Evolutionary conservation across 495 filamentous ascomycete species (phyloP), one percentile per base, ranked within the genome.

Genomic region (Schizothecium vesticola): DNA sequence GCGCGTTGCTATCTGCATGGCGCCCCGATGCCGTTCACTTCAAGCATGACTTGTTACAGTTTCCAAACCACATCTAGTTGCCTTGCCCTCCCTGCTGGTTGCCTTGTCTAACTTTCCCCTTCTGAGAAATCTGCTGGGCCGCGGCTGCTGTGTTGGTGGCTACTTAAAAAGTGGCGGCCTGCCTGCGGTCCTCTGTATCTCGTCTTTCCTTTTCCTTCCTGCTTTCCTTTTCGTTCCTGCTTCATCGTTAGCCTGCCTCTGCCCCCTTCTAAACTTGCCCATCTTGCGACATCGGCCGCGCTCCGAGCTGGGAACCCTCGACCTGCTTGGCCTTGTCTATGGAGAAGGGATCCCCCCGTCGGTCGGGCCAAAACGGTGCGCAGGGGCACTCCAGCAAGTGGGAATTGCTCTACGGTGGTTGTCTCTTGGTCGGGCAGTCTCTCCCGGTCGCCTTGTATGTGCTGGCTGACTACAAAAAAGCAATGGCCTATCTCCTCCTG

Each of bases 81-180:
- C 56, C 56, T 59, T 59, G 10, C 21, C 10, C 56, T 59, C 9
- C 56, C 56, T 59, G 9, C 65, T 87, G 59, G 59, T 61, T 23
- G 59, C 59, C 59, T 61, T 61, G 26, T 61, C 23, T 8, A 59
- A 22, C 26, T 31, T 6, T 33, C 2, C 59, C 59, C 26, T 61
- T 61, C 26, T 13, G 59, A 28, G 59, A 25, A 61, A 61, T 61
- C 11, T 61, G 59, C 24, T 61, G 6, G 59, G 23, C 59, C 59
- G 59, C 59, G 59, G 59, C 24, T 25, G 4, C 16, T 61, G 59
- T 61, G 9, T 29, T 61, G n/a, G 59, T 61, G 13, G 19, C 59
- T 61, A 61, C 59, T 29, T 61, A 11, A 63, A 63, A 55, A 19
- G 61, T 63, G 61, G 61, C 31, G 28, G 61, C 61, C 33, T 51